Conservation (phyloP, 768 basidiomycete genomes). For the Lactifluus rugatus region DNA sequence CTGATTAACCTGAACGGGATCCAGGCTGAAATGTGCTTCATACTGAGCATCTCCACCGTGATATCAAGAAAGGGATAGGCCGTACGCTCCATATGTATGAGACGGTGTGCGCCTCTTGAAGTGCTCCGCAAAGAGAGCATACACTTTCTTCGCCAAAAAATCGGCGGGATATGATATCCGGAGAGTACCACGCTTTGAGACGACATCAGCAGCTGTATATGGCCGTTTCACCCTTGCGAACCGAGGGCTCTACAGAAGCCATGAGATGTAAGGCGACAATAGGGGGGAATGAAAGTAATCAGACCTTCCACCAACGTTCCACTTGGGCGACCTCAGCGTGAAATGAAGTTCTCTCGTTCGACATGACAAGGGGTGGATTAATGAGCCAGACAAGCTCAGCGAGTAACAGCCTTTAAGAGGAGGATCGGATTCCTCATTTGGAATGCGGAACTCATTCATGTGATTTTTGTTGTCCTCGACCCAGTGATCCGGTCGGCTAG, state of each 20-base stretch:
- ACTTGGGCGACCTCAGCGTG: conserved; percentile 74
- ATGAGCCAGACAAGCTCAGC: no score
- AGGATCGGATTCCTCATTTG: neutral
- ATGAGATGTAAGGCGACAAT: neutral
- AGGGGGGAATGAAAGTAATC: conserved; percentile 11
- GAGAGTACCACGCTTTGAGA: conserved; percentile 86
- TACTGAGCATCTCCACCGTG: neutral
- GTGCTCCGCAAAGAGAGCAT: conserved; percentile 62
- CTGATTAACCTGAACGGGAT: conserved; percentile 96
- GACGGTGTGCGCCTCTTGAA: conserved; percentile 70
- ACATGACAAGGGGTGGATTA: conserved; percentile 33
- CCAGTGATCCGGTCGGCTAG: neutral
- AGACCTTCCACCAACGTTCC: conserved; percentile 89
- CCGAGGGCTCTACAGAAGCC: conserved; percentile 57
- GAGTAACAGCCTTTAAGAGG: no score
- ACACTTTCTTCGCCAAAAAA: conserved; percentile 80
- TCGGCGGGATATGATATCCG: conserved; percentile 81
- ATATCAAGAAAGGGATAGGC: neutral
- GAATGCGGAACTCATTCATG: neutral
- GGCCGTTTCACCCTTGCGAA: conserved; percentile 83
- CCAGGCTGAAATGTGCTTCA: conserved; percentile 49
- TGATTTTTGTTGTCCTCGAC: neutral
- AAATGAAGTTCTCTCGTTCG: conserved; percentile 57
- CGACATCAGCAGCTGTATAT: conserved; percentile 89
- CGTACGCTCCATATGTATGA: conserved; percentile 95